A percentile compares a stretch with the other conserved stretches of the same genome.
Evolutionary conservation across 1,284 basidiomycete genomes (phyloP).

Genomic region (Tetrapyrgos nigripes): DNA sequence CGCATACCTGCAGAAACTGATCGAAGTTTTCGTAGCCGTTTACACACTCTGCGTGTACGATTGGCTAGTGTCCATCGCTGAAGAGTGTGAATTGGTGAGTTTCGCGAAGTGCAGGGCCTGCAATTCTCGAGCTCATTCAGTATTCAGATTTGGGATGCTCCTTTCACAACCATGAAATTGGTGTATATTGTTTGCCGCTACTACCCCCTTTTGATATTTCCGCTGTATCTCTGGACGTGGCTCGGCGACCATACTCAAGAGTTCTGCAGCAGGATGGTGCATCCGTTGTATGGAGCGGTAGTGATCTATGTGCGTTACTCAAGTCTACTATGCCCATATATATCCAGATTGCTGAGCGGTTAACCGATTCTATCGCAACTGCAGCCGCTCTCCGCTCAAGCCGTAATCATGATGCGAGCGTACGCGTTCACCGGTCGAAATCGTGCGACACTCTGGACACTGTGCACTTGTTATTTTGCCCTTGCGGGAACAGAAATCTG

Average conservation of each 20-base stretch:
- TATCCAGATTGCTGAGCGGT: too few species aligned
- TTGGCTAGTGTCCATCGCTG: constrained; percentile 11
- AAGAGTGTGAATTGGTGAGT: constrained; percentile 24
- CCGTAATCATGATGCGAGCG: constrained; percentile 32
- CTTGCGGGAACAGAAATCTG: constrained; percentile 17
- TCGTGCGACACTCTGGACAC: constrained; percentile 18
- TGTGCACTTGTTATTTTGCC: constrained; percentile 13
- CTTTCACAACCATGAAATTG: constrained; percentile 30
- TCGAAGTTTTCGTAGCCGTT: not conserved
- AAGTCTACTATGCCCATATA: not conserved
- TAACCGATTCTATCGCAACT: not conserved
- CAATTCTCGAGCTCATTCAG: not conserved
- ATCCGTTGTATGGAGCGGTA: constrained; percentile 22
- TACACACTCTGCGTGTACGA: constrained; percentile 4
- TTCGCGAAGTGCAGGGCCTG: not conserved
- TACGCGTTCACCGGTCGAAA: constrained; percentile 33
- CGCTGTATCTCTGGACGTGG: constrained; percentile 29
- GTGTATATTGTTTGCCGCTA: constrained; percentile 34
- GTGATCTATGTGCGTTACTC: constrained; percentile 21
- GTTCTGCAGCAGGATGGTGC: constrained; percentile 22
- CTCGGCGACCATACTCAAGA: constrained; percentile 21
- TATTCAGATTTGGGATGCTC: constrained; percentile 31
- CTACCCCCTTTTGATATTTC: constrained; percentile 29
- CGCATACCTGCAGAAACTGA: not conserved
- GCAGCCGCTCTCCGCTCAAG: constrained; percentile 12